Conservation (phyloP, 768 basidiomycete genomes). For the Tricholoma sp. region DNA sequence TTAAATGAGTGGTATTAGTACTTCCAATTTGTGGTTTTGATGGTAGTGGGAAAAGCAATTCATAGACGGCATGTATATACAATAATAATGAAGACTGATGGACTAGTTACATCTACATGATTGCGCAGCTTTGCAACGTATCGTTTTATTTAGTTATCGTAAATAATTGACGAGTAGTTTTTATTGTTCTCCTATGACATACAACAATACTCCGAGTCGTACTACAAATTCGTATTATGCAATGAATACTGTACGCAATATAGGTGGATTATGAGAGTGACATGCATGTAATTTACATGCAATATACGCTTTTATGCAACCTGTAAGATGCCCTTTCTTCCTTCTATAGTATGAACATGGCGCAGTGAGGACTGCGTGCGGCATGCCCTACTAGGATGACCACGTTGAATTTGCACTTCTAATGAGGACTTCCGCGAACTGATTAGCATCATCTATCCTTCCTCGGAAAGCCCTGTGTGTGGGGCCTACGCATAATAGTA, state of each 20-base stretch:
- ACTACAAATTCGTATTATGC: too few relatives aligned
- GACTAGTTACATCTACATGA: background rate
- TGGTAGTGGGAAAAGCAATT: background rate
- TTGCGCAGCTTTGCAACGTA: too few relatives aligned
- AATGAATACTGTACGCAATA: background rate
- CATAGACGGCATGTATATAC: slow-evolving; percentile 6
- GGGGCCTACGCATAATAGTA: background rate
- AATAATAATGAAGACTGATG: background rate
- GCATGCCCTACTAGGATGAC: too few relatives aligned
- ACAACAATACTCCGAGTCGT: too few relatives aligned
- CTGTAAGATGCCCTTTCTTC: background rate
- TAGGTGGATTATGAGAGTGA: background rate
- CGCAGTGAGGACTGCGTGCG: too few relatives aligned
- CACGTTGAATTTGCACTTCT: background rate
- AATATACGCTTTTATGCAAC: too few relatives aligned
- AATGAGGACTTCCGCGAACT: background rate
- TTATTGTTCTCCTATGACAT: background rate
- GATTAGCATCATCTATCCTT: background rate
- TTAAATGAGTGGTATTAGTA: background rate
- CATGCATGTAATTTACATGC: background rate
- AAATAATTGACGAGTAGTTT: too few relatives aligned
- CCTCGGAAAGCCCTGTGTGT: background rate
- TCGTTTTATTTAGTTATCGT: too few relatives aligned
- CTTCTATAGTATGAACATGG: too few relatives aligned
- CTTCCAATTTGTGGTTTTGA: background rate